Conservation (phyloP, 2,329 filamentous ascomycete genomes). For the Nannizziopsis arthrosporioides region DNA sequence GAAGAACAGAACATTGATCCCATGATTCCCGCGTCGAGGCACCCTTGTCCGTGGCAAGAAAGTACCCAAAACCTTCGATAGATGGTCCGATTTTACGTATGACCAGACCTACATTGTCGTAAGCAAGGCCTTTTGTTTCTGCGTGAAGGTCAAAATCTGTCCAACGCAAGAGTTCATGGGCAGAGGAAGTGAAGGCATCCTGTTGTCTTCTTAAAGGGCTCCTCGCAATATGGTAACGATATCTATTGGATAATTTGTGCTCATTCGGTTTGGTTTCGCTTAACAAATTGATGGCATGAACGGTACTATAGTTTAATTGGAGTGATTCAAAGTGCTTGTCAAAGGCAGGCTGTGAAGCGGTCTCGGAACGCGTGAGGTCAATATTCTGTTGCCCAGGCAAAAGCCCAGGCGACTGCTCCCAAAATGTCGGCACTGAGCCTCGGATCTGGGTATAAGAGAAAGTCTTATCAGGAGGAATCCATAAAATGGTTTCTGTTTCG, state of each 20-base stretch:
- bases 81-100: conserved; percentile 65
- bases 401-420: conserved; percentile 84
- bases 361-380: conserved; percentile 70
- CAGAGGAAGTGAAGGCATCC: conserved; percentile 43
- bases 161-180: conserved; percentile 63
- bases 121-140: conserved; percentile 73
- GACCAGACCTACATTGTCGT: conserved; percentile 82
- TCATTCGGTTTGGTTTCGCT: conserved; percentile 81
- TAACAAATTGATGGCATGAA: conserved; percentile 89
- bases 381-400: conserved; percentile 93
- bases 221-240: conserved; percentile 62
- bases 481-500: conserved; percentile 91
- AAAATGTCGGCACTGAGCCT: conserved; percentile 90
- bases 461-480: conserved; percentile 61
- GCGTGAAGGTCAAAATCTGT: conserved; percentile 97
- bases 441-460: conserved; percentile 92
- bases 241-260: conserved; percentile 67
- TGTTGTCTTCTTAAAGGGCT: conserved; percentile 54
- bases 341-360: conserved; percentile 88
- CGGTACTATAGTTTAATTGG: conserved; percentile 72
- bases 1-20: conserved; percentile 49
- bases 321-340: conserved; percentile 89
- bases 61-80: conserved; percentile 84
- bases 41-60: conserved; percentile 58
- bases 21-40: background rate